phyloP scores from a whole-genome alignment of 2,329 filamentous ascomycete species.

The Cytospora mali region DNA sequence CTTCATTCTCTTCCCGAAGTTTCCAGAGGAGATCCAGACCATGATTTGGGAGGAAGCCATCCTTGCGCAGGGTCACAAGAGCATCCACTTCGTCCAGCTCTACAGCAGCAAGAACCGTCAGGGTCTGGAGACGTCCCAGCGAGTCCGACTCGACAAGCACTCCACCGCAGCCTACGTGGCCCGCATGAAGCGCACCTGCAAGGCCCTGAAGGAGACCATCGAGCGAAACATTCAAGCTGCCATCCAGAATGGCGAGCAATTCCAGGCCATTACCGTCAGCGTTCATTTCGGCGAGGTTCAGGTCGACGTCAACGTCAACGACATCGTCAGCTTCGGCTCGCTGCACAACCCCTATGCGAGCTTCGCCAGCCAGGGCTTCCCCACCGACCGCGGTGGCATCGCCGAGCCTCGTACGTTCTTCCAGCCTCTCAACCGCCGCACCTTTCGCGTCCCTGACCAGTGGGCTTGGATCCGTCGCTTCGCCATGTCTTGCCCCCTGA shows the following conservation, averaged over 20 bases:
- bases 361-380: neutral
- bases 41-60: neutral
- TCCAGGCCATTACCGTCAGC: neutral
- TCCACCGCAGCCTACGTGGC: neutral
- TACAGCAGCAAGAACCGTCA: neutral
- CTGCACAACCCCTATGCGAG: neutral
- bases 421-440: neutral
- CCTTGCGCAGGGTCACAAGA: neutral
- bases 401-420: neutral
- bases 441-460: neutral
- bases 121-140: neutral
- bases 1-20: neutral
- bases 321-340: neutral
- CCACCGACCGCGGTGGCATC: neutral
- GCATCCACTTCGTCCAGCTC: neutral
- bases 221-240: neutral
- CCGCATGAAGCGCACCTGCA: neutral
- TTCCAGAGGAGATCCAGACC: neutral
- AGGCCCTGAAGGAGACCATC: neutral
- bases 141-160: neutral
- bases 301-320: neutral
- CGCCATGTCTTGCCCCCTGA: neutral
- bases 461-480: neutral
- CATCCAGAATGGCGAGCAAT: neutral
- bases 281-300: neutral